Base-by-base conservation (phyloP, 163 green algal genomes). In the Smithsoniella earleae region DNA sequence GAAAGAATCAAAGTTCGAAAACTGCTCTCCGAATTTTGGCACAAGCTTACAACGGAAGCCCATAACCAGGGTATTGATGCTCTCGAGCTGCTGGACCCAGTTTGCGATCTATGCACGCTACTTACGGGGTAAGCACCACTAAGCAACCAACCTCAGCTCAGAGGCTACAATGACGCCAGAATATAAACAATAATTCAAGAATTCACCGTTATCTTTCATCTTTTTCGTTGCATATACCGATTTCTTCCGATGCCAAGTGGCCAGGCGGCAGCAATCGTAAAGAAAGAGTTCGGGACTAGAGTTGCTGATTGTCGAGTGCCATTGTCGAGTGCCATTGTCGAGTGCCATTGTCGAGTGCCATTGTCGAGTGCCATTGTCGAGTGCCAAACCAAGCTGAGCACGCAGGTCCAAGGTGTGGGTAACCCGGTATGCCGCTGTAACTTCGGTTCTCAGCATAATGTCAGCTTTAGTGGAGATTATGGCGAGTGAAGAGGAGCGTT, bases 71-170 rank as follows among this genome's bases (percentile, higher is more conserved):
- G 25, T 34, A 43, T 69, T 31, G 58, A 69, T 38, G 58, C 25
- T 5, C 58, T 40, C 30, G 58, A 69, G 58, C 58, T 69, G 25
- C 34, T 69, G 31, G 58, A 69, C 8, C 58, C 58, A 45, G 25
- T 69, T 18, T 34, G 31, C 25, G 58, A 69, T 34, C 25, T 69
- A 4, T 69, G 27, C 58, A 43, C 43, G 5, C n/a, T 69, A 33
- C 58, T 69, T 13, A 45, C n/a, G 5, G 27, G 22, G 58, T 69
- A 36, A 25, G 49, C 6, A 25, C 6, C 13, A 25, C 6, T 13
- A 13, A 6, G 25, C 49, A 6, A 64, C 2, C 49, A 25, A 27
- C 49, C 49, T 18, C 44, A 25, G 20, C 18, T 54, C 44, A 18
- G 44, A 18, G 18, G 20, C 44, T 54, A 25, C 44, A 18, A 54